phyloP scores from a whole-genome alignment of 2,329 filamentous ascomycete genomes.

The Exophiala bonariae region DNA sequence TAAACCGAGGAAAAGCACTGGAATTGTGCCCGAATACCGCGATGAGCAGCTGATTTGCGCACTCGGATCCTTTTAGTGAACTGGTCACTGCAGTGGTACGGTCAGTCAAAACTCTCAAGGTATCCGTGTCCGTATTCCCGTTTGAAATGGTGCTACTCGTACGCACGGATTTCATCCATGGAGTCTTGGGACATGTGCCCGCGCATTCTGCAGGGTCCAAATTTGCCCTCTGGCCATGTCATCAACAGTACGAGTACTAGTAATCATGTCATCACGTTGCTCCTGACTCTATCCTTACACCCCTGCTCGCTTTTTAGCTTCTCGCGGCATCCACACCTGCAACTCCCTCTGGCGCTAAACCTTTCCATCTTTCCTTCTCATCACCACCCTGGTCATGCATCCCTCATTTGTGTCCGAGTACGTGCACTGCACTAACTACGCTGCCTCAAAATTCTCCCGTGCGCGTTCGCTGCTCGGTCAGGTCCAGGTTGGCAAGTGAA shows the following conservation, averaged over 20 bases:
- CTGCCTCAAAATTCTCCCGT: slow-evolving; percentile 10
- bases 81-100: no score
- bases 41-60: no score
- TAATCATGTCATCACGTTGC: slow-evolving; percentile 8
- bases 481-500: neutral
- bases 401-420: neutral
- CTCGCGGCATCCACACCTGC: neutral
- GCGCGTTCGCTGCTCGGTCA: neutral
- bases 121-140: no score
- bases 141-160: no score
- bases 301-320: neutral
- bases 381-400: slow-evolving; percentile 13
- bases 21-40: no score
- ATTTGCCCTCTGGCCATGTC: slow-evolving; percentile 5
- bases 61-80: no score
- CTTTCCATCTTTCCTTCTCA: neutral
- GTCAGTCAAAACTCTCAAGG: no score
- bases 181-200: no score
- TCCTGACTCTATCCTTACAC: neutral
- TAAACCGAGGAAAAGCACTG: no score
- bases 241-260: neutral
- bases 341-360: neutral
- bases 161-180: no score
- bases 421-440: neutral
- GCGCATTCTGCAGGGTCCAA: no score